These are phyloP conservation scores for Agrocybe praecox DNA, from an alignment of 768 basidiomycete species.

Conservation along the genomic window DNA sequence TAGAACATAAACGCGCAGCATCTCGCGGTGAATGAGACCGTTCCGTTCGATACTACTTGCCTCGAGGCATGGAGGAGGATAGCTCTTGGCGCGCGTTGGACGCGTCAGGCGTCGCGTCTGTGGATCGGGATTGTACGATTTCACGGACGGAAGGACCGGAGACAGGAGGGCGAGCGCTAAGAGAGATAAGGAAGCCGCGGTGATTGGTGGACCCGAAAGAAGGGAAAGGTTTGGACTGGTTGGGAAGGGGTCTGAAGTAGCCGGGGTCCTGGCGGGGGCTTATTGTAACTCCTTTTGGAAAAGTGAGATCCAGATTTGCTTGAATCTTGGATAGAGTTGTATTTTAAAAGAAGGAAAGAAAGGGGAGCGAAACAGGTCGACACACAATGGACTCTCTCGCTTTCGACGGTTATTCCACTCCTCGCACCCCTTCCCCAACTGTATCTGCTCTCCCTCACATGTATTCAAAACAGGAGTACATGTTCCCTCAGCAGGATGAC, in stretches of 20 bases:
- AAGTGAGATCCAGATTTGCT: slow-evolving; percentile 17
- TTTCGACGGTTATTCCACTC: slow-evolving; percentile 70
- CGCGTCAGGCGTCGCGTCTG: no score
- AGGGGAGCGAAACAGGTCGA: slow-evolving; percentile 11
- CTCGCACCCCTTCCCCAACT: slow-evolving; percentile 72
- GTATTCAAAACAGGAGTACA: slow-evolving; percentile 27
- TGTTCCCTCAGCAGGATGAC: slow-evolving; percentile 46
- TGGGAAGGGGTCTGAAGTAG: slow-evolving; percentile 27
- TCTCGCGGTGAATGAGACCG: no score
- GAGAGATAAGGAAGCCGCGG: slow-evolving; percentile 13
- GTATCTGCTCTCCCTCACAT: slow-evolving; percentile 25
- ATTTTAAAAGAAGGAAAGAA: slow-evolving; percentile 7
- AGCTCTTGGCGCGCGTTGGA: no score
- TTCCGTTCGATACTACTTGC: no score
- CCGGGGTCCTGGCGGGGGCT: slow-evolving; percentile 28
- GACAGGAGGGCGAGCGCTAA: not conserved
- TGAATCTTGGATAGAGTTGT: not conserved
- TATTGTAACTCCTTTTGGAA: slow-evolving; percentile 25
- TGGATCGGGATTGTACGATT: no score
- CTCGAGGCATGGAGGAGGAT: no score
- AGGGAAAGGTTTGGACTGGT: slow-evolving; percentile 22
- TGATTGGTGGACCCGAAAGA: slow-evolving; percentile 28
- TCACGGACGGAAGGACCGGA: no score
- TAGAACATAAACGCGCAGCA: no score
- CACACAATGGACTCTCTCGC: slow-evolving; percentile 42